Conservation (phyloP, 2,329 filamentous ascomycete species). For the Beauveria varroae region DNA sequence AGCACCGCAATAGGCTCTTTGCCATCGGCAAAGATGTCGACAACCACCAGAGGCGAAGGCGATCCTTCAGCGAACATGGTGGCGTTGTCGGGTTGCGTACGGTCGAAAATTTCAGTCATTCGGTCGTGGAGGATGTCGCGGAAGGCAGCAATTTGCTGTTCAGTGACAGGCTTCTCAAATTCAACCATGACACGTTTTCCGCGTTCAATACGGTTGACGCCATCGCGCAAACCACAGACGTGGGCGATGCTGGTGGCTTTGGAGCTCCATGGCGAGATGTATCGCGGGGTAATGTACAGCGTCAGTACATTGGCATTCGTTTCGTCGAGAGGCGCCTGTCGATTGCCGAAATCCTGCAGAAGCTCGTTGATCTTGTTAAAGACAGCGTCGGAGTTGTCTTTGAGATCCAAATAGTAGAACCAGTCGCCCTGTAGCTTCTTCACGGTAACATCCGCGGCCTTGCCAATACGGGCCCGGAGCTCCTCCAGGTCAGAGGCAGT, state of each 20-base stretch:
- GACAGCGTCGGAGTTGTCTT: conserved; percentile 33
- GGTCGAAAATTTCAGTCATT: conserved; percentile 82
- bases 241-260: conserved; percentile 91
- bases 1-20: conserved; percentile 63
- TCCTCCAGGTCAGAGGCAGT: conserved; percentile 36
- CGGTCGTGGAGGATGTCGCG: conserved; percentile 77
- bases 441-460: conserved; percentile 35
- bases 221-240: conserved; percentile 71
- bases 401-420: conserved; percentile 61
- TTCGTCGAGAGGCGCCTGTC: conserved; percentile 20
- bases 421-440: conserved; percentile 44
- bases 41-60: conserved; percentile 58
- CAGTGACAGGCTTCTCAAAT: conserved; percentile 42
- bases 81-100: conserved; percentile 59
- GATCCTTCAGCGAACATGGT: conserved; percentile 69
- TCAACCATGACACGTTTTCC: conserved; percentile 69
- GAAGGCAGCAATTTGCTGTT: conserved; percentile 45
- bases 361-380: conserved; percentile 41
- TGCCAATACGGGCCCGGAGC: conserved; percentile 38
- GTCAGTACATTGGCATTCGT: conserved; percentile 44
- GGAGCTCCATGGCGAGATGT: conserved; percentile 95
- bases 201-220: conserved; percentile 74
- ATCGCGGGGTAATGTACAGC: conserved; percentile 71
- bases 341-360: conserved; percentile 31
- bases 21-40: conserved; percentile 63